Evolutionary conservation across 1,139 yeast species (phyloP), one percentile per base, ranked within the genome.

Genomic region (Eremothecium cymbalariae): DNA sequence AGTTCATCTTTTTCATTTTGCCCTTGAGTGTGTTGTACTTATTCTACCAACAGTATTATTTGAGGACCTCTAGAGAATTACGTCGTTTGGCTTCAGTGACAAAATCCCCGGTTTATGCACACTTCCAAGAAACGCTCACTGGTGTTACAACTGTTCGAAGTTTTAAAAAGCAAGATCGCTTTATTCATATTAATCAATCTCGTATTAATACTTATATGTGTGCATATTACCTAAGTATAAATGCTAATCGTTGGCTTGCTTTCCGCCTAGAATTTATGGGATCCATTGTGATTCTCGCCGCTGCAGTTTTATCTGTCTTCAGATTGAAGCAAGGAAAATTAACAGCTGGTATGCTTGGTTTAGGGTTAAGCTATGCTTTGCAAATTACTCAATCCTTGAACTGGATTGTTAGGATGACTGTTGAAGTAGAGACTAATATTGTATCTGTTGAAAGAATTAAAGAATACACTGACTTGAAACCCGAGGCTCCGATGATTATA

Each of bases 361-460:
- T 90, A 48, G 82, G 95, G 16, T 83, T 90, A 45, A 81, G 94
- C 30, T 90, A 90, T 58, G 90, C 97, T 3, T 69, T 90, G 47
- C 95, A 86, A 60, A 72, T 86, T 42, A 90, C 97, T 0, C 96
- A 88, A 61, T 72, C 95, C 0, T 71, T 90, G 61, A 88, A 88
- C 61, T 88, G 97, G 97, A 85, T 88, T 60, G 96, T 90, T 22
- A 72, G 97, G 63, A 88, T 88, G 97, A 85, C 95, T 0, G 97
- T 88, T 37, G 97, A 88, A 52, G 95, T 90, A 34, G 98, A 90
- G 57, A 85, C 96, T 8, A 88, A 88, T 58, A 88, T 90, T 64
- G 97, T 90, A 30, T 83, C 95, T 5, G 97, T 90, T 28, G 98
- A 90, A 63, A 79, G 98, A 67, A 79, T 88, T 38, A 66, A 83